Base-by-base conservation (phyloP, 176 grass and related monocot genomes). In the Rhynchospora breviuscula region DNA sequence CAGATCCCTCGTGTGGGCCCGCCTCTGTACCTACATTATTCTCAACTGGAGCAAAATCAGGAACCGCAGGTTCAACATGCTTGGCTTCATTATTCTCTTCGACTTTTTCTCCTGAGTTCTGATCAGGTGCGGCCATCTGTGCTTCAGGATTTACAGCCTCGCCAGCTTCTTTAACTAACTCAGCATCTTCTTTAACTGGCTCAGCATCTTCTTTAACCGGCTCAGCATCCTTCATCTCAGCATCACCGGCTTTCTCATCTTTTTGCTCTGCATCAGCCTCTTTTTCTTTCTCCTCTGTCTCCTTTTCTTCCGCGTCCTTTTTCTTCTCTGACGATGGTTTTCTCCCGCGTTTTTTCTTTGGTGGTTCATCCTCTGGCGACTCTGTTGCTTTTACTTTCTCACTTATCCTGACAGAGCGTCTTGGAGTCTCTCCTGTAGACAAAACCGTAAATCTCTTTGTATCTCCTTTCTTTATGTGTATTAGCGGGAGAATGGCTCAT, bases 361-460 rank as follows among this genome's bases (percentile, higher is more conserved):
- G 90, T 72, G 68, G 89, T 83, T 95, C 92, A 2, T 89, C 88
- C 87, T 95, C 91, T 54, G 91, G 89, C 29, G 85, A 95, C 75
- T 91, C 95, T 33, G 84, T 72, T 63, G 84, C 72, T 89, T 93
- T 99, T 19, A 85, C 88, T 81, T 91, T 99, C 87, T 93, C 96
- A 3, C 91, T 99, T 81, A 99, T 99, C 56, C 96, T 90, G 77
- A 91, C 90, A 43, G 96, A 99, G 29, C 96, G 86, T 64, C 93
- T 93, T 77, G 93, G 93, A 13, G 96, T 99, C 70, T 99, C 96
- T 84, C 96, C 96, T 99, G 86, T 72, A 81, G 58, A 82, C 3
- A 68, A 86, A 65, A 12, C 33, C 22, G 56, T 23, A 53, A 75
- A 6, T 75, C 71, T 47, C 47, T 75, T 75, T 51, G 0, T 70